phyloP scores from a whole-genome alignment of 345 rosid species.

The Eucalyptus guilfoylei region DNA sequence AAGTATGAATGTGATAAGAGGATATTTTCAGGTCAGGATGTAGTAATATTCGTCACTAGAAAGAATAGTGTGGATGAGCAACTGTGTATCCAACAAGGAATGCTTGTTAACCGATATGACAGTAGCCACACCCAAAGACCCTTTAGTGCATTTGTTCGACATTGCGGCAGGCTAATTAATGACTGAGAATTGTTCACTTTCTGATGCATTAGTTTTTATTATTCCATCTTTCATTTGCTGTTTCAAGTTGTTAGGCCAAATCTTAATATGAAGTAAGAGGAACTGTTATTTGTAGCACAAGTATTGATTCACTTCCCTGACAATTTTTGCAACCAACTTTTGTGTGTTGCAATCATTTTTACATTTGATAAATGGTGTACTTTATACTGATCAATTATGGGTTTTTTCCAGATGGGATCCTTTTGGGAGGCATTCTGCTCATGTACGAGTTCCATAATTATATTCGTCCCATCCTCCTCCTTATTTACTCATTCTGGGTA shows the following conservation, averaged over 20 bases:
- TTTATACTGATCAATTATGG: background rate
- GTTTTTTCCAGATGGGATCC: conserved; percentile 79
- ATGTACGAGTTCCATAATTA: conserved; percentile 89
- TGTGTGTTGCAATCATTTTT: background rate
- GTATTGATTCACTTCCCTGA: background rate
- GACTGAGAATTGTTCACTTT: background rate
- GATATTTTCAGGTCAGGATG: background rate
- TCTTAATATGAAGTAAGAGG: background rate
- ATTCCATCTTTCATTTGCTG: background rate
- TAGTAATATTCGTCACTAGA: background rate
- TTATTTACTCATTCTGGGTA: conserved; percentile 91
- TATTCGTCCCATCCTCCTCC: conserved; percentile 65
- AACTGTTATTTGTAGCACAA: background rate
- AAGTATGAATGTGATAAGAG: background rate
- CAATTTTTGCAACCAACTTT: background rate
- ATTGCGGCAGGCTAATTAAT: background rate
- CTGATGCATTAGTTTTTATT: background rate
- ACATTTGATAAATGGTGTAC: background rate
- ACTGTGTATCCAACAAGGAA: background rate
- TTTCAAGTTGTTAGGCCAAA: background rate
- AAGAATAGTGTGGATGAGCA: background rate
- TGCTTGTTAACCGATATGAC: background rate
- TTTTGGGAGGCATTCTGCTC: conserved; percentile 90
- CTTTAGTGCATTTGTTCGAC: background rate
- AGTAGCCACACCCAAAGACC: background rate